Percentiles rank a stretch among this genome's conserved stretches.
Conservation (phyloP, 495 filamentous ascomycete species). For the Achaetomiella virescens region DNA sequence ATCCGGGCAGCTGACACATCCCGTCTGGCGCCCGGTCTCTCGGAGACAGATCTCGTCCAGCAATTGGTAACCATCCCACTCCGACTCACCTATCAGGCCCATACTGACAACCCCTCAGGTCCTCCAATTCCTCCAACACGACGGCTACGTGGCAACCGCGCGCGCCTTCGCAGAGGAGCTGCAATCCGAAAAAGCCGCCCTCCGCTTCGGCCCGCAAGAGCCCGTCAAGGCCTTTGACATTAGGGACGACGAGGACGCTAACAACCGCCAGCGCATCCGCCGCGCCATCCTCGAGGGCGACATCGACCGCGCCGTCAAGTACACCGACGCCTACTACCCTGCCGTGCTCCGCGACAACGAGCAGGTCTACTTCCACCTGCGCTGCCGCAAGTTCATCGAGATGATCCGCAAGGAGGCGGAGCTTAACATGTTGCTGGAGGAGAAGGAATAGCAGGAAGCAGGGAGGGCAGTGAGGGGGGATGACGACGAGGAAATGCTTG, state of each 20-base stretch:
- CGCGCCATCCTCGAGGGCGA: conserved; percentile 87
- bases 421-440: conserved; percentile 45
- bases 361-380: conserved; percentile 83
- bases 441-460: conserved; percentile 15
- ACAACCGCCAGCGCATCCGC: conserved; percentile 84
- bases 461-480: conserved; percentile 51
- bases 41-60: conserved; percentile 75
- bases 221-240: conserved; percentile 59
- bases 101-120: conserved; percentile 44
- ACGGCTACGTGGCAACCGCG: conserved; percentile 95
- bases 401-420: conserved; percentile 85
- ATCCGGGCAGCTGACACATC: conserved; percentile 36
- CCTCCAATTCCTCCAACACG: conserved; percentile 85
- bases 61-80: conserved; percentile 45
- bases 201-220: conserved; percentile 50
- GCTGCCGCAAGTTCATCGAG: conserved; percentile 89
- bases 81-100: neutral
- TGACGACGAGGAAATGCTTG: conserved; percentile 69
- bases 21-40: conserved; percentile 57
- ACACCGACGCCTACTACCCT: conserved; percentile 73
- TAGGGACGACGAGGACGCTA: conserved; percentile 69
- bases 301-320: conserved; percentile 81
- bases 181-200: conserved; percentile 58
- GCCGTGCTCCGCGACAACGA: conserved; percentile 76
- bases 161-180: conserved; percentile 83